Conservation (phyloP, 2,329 filamentous ascomycete species). For the Aspergillus neoniger region DNA sequence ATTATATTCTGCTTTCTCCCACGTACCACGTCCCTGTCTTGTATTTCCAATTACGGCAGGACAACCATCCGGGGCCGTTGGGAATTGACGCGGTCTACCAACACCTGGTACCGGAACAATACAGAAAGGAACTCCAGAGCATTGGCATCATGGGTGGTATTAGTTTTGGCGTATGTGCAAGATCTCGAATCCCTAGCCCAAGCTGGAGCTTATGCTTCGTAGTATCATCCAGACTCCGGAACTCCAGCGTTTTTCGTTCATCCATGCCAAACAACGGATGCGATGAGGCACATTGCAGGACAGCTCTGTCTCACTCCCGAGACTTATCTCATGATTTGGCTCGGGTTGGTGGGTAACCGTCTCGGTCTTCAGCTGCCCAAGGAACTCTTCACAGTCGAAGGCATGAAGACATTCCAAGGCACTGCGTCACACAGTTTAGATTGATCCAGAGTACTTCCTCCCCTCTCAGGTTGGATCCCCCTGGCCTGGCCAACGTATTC, state of each 20-base stretch:
- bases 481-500: constrained; percentile 8
- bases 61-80: constrained; percentile 58
- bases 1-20: constrained; percentile 74
- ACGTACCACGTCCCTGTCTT: constrained; percentile 74
- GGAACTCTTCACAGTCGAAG: constrained; percentile 53
- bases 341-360: constrained; percentile 79
- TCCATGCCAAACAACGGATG: constrained; percentile 83
- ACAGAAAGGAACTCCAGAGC: constrained; percentile 61
- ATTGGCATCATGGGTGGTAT: constrained; percentile 71
- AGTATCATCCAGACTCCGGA: constrained; percentile 82
- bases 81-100: constrained; percentile 70
- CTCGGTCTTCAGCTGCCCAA: constrained; percentile 77
- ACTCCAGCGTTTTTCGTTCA: constrained; percentile 86
- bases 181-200: constrained; percentile 23
- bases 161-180: constrained; percentile 69
- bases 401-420: constrained; percentile 23
- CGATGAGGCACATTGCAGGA: constrained; percentile 66
- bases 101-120: constrained; percentile 67
- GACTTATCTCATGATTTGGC: constrained; percentile 82
- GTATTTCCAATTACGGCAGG: constrained; percentile 69
- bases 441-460: constrained; percentile 8
- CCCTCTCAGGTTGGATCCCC: constrained; percentile 8
- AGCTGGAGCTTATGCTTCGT: constrained; percentile 41
- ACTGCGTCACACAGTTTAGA: constrained; percentile 19
- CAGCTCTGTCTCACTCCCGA: constrained; percentile 45